Evolutionary conservation across 768 basidiomycete species (phyloP), one percentile per base, ranked within the genome.

Genomic region (Mycena filopes): DNA sequence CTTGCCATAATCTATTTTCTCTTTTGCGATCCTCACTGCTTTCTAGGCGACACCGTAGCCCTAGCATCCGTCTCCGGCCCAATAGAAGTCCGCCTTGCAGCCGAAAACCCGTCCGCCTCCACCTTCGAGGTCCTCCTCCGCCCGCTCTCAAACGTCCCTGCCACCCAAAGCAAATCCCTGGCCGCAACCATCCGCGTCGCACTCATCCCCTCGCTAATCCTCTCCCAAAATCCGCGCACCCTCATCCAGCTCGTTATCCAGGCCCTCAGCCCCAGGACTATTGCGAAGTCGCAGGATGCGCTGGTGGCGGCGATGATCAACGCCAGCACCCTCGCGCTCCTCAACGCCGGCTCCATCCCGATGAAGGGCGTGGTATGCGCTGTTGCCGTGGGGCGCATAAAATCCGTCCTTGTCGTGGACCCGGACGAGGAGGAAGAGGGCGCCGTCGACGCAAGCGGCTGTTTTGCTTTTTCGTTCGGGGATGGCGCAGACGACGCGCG

Each of bases 181-280:
- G 84, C 84, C 0, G 75, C 83, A 9, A 79, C 80, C 1, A 81
- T 95, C 55, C 84, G 86, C 21, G 76, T 85, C 6, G 79, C 88
- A 15, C 75, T 95, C 28, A 76, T 85, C 16, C 90, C 91, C 6
- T 81, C 86, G 0, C 79, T 93, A 41, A 77, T 93, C n/a, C 84
- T 94, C 50, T 79, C 83, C 5, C 84, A 86, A 50, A 84, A 89
- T 62, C 94, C 94, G 10, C 81, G 94, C 16, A 88, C 91, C 3
- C 82, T 93, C 12, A 80, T 94, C 3, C 93, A 94, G 69, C 81
- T 95, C n/a, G 89, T 93, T 1, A 82, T 91, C 0, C 94, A 95
- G 75, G 81, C 84, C 3, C 79, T 93, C 1, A 74, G 70, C 29
- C 71, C 75, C n/a, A n/a, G n/a, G 0, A 57, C 76, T 12, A 66